phyloP scores from a whole-genome alignment of 2,329 filamentous ascomycete species.

The Fonsecaea monophora region DNA sequence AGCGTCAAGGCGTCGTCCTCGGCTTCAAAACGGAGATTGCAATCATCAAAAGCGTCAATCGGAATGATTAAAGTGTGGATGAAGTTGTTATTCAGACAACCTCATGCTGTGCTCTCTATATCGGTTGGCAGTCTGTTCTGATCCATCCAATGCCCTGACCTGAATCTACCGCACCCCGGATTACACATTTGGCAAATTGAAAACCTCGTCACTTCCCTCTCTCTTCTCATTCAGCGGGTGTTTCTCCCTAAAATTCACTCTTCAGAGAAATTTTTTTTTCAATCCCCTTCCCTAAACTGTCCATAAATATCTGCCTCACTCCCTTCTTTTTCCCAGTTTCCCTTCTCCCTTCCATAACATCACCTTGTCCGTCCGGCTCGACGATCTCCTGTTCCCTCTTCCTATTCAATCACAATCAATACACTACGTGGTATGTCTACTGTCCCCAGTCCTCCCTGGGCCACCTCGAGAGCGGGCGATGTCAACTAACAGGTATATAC shows the following conservation, averaged over 20 bases:
- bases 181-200: neutral
- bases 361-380: neutral
- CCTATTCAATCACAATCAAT: neutral
- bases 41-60: neutral
- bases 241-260: neutral
- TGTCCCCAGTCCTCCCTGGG: neutral
- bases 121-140: neutral
- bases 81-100: neutral
- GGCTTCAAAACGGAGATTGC: neutral
- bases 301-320: conserved; percentile 23
- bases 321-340: conserved; percentile 10
- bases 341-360: neutral
- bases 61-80: neutral
- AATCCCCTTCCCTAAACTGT: conserved; percentile 2
- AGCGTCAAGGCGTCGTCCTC: conserved; percentile 8
- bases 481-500: neutral
- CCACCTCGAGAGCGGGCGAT: neutral
- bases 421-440: neutral
- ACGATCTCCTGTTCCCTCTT: neutral
- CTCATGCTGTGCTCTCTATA: neutral
- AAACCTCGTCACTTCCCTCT: conserved; percentile 2
- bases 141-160: conserved; percentile 1
- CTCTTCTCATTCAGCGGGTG: neutral
- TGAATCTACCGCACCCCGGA: neutral
- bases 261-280: neutral